Evolutionary conservation across 1,284 basidiomycete genomes (phyloP).

Genomic region (Naganishia sp.): DNA sequence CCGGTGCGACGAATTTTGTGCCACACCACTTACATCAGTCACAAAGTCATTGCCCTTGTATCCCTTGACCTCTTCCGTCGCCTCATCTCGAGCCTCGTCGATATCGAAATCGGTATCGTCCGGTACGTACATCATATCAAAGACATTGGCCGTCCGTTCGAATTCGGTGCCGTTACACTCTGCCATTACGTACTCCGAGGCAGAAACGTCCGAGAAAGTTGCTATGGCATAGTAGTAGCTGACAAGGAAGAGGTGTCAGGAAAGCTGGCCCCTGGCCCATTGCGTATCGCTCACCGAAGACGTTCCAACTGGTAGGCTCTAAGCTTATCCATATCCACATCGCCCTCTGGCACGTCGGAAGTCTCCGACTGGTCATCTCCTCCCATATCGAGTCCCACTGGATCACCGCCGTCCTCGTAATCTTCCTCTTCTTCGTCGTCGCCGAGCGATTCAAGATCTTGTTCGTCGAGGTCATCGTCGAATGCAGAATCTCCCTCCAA

Average conservation of each 20-base stretch:
- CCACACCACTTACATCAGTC: conserved; percentile 70
- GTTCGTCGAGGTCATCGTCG: conserved; percentile 31
- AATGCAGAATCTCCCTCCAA: conserved; percentile 35
- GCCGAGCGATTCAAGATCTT: conserved; percentile 33
- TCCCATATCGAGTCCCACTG: conserved; percentile 41
- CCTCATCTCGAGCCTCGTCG: conserved; percentile 75
- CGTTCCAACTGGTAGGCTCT: conserved; percentile 92
- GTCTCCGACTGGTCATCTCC: conserved; percentile 40
- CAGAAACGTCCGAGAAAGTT: conserved; percentile 76
- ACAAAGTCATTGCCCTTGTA: conserved; percentile 88
- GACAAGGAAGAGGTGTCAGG: conserved; percentile 5
- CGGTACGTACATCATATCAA: conserved; percentile 91
- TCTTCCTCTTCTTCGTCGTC: conserved; percentile 37
- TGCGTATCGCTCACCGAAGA: conserved; percentile 64
- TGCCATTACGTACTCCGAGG: conserved; percentile 77
- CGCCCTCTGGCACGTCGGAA: conserved; percentile 59
- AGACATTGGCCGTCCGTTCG: conserved; percentile 93
- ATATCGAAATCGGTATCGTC: conserved; percentile 88
- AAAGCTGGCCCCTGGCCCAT: neutral
- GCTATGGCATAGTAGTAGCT: conserved; percentile 97
- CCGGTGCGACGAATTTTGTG: neutral
- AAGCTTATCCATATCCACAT: conserved; percentile 77
- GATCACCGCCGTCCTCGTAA: conserved; percentile 40
- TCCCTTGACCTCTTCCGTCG: conserved; percentile 65
- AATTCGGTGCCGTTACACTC: conserved; percentile 95